These are phyloP conservation scores for Monilinia aucupariae DNA, from an alignment of 2,329 filamentous ascomycete genomes.

Conservation along the genomic window DNA sequence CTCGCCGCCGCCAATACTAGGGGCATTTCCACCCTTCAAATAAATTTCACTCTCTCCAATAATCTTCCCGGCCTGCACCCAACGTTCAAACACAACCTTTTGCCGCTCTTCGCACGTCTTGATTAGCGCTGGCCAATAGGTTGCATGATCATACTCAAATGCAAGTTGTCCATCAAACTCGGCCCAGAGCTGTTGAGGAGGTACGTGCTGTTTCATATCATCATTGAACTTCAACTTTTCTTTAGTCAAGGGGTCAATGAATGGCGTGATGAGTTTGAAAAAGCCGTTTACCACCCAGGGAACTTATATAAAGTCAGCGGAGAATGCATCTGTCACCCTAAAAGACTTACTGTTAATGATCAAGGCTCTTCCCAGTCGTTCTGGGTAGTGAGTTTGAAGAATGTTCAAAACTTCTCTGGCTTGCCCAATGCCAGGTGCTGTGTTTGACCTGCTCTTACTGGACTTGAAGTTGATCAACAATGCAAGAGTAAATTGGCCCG, in stretches of 20 bases:
- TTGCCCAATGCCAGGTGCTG: slow-evolving; percentile 64
- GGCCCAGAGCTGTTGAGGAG: slow-evolving; percentile 74
- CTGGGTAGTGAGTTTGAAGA: slow-evolving; percentile 91
- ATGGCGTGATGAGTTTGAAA: slow-evolving; percentile 92
- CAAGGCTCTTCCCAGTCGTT: slow-evolving; percentile 80
- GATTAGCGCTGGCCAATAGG: slow-evolving; percentile 84
- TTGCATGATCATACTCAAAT: slow-evolving; percentile 84
- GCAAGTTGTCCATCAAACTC: slow-evolving; percentile 69
- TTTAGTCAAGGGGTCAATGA: slow-evolving; percentile 90
- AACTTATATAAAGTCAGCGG: slow-evolving; percentile 46
- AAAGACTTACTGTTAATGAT: slow-evolving; percentile 71
- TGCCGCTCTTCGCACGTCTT: slow-evolving; percentile 62
- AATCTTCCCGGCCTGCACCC: slow-evolving; percentile 72
- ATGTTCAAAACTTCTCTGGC: slow-evolving; percentile 83
- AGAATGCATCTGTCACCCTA: neutral
- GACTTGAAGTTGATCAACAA: slow-evolving; percentile 90
- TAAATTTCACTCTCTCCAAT: slow-evolving; percentile 86
- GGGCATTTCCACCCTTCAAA: slow-evolving; percentile 56
- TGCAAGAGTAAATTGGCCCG: slow-evolving; percentile 79
- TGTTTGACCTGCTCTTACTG: slow-evolving; percentile 67
- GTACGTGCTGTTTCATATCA: slow-evolving; percentile 76
- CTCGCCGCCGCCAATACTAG: slow-evolving; percentile 23
- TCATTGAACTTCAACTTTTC: slow-evolving; percentile 98
- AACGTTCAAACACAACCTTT: slow-evolving; percentile 59
- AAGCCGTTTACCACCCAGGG: slow-evolving; percentile 90